phyloP scores from a whole-genome alignment of 225 moss, liverwort and hornwort genomes.

The Polytrichum formosum region DNA sequence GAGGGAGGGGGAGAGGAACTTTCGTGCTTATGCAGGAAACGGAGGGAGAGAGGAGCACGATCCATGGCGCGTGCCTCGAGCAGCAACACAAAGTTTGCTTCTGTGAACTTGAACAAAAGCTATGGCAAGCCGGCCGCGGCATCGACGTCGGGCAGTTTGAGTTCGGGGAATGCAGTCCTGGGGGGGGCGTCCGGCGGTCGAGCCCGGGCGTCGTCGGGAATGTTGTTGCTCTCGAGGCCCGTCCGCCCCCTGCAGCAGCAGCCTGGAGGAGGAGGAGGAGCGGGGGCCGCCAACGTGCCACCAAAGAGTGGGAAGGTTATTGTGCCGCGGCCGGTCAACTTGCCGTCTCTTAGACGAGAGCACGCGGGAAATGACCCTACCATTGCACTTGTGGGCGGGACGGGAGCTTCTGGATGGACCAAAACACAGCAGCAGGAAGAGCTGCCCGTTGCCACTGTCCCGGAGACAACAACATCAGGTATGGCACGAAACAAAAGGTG shows the following conservation, averaged over 20 bases:
- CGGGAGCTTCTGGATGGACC: slow-evolving; percentile 89
- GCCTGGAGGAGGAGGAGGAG: slow-evolving; percentile 29
- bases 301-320: slow-evolving; percentile 87
- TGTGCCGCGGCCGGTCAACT: slow-evolving; percentile 93
- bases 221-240: slow-evolving; percentile 82
- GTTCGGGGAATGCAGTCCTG: slow-evolving; percentile 40
- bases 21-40: slow-evolving; percentile 86
- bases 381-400: slow-evolving; percentile 86
- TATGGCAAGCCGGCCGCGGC: slow-evolving; percentile 86
- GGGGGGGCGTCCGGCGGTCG: slow-evolving; percentile 40
- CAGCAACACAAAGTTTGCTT: slow-evolving; percentile 99
- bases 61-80: slow-evolving; percentile 99
- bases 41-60: slow-evolving; percentile 67
- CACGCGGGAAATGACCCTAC: slow-evolving; percentile 98
- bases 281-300: slow-evolving; percentile 1
- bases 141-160: slow-evolving; percentile 18
- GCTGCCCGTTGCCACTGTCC: slow-evolving; percentile 26
- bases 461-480: slow-evolving; percentile 15
- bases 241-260: slow-evolving; percentile 17
- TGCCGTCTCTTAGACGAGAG: slow-evolving; percentile 91
- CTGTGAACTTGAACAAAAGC: slow-evolving; percentile 99
- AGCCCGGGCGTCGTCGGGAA: slow-evolving; percentile 56
- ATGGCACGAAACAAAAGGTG: no score
- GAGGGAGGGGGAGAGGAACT: slow-evolving; percentile 29
- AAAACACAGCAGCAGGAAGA: slow-evolving; percentile 68